Evolutionary conservation across 2,329 filamentous ascomycete species (phyloP), one percentile per base, ranked within the genome.

Genomic region (Acarospora socialis): DNA sequence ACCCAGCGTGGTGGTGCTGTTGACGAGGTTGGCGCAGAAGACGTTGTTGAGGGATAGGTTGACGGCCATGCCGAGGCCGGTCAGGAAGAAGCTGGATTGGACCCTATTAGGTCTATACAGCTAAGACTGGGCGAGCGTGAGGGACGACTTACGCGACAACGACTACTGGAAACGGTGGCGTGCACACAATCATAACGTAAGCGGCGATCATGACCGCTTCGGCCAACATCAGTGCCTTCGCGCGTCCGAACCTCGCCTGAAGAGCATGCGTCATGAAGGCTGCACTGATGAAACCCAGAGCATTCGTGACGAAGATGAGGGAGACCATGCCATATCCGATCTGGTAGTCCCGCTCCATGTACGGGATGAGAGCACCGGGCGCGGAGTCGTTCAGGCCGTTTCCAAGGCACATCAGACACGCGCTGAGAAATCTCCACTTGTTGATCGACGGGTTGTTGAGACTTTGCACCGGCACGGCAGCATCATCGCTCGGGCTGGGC

Each of bases 281-380:
- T 1, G 78, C 77, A 8, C 66, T 52, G 46, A 92, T 74, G 56
- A 83, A 92, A 10, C 82, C 82, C 4, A 77, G 42, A 0, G 82
- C 81, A 44, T 81, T 81, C 26, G 76, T 70, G 18, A 90, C 68
- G 58, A 90, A 92, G 46, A 92, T 81, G 21, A 87, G 60, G 2
- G 82, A 87, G 3, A 90, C 79, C 6, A 82, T 56, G 2, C 74
- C 77, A 50, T 90, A 87, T 24, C 76, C 77, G 34, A 90, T 81
- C 36, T 64, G 43, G 48, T 87, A 92, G 45, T 79, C 70, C 51
- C 58, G 63, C 50, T 87, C 79, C 53, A 92, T 79, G 47, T 83
- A 83, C 0, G 82, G 81, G 43, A 92, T 80, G 35, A 90, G 49
- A 7, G 81, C 80, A 47, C 82, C 82, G 2, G 81, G 72, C 0